Base-by-base conservation (phyloP, 2,329 filamentous ascomycete genomes). In the Verticillium klebahnii region DNA sequence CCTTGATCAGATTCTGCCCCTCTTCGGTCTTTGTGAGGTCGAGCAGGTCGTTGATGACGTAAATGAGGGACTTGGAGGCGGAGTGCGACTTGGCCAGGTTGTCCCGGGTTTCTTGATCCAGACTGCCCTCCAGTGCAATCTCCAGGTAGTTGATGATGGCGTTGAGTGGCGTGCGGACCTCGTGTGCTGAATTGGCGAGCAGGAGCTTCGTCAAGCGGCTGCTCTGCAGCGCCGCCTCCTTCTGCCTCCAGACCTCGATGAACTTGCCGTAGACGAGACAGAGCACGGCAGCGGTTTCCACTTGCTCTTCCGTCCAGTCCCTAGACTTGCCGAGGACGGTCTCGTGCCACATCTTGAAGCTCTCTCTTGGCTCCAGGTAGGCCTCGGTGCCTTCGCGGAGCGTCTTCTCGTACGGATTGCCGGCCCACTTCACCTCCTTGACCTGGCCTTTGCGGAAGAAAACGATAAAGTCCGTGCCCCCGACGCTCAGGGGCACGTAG, bases 61-160 rank as follows among this genome's bases (percentile, higher is more conserved):
- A 96, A 5, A 97, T 94, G 31, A 97, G 78, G 0, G 92, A 96
- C 70, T 96, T 96, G 0, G 93, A 97, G 4, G 93, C 93, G 0
- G 92, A 96, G 71, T 97, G 91, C 1, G 93, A 96, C 67, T 88
- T 89, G 0, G 89, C 84, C 6, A 97, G 78, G 63, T 95, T 96
- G 5, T 97, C 93, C 23, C 93, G 82, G 0, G 91, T 96, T 70
- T 96, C 93, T 17, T 85, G 79, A 65, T 96, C 93, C 3, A 97
- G 78, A 0, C 81, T 78, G 0, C 92, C 92, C 75, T 97, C 93
- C 1, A 97, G 77, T 0, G 93, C 93, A 66, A 97, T 96, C 68
- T 97, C 93, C 1, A 97, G 83, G 67, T 96, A 97, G 68, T 97
- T 97, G 74, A 97, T 96, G 69, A 97, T 96, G 17, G 93, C 93